Conservation (phyloP, 164 flowering plant species). For the Malania oleifera region DNA sequence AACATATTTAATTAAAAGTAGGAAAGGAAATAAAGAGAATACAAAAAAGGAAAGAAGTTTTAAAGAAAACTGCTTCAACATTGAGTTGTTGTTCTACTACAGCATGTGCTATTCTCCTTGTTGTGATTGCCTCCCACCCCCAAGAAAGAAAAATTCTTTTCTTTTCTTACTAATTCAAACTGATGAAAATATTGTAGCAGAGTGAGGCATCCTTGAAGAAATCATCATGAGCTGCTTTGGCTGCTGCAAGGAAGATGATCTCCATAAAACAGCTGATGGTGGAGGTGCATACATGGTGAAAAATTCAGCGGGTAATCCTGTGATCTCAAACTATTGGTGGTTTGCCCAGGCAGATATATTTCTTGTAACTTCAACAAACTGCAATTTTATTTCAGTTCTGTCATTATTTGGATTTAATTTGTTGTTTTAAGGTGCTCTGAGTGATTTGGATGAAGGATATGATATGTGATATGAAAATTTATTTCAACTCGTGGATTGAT, state of each 20-base stretch:
- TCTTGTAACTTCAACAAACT: not conserved
- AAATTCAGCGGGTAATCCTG: slow-evolving; percentile 43
- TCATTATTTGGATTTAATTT: not conserved
- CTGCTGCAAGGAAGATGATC: slow-evolving; percentile 62
- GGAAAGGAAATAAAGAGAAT: too few species aligned
- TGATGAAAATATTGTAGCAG: slow-evolving; percentile 2
- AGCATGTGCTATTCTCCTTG: too few species aligned
- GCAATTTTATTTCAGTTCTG: not conserved
- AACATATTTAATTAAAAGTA: too few species aligned
- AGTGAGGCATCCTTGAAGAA: slow-evolving; percentile 6
- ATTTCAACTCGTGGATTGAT: too few species aligned
- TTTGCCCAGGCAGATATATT: too few species aligned
- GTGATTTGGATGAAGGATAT: too few species aligned
- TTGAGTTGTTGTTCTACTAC: too few species aligned
- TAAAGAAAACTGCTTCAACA: too few species aligned
- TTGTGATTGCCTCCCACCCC: too few species aligned
- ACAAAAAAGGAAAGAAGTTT: too few species aligned
- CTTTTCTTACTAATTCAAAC: not conserved
- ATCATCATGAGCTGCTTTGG: slow-evolving; percentile 68
- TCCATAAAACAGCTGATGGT: slow-evolving; percentile 37
- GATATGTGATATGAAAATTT: too few species aligned
- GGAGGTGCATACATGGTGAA: slow-evolving; percentile 38
- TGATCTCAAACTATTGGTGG: not conserved
- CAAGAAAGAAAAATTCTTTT: too few species aligned
- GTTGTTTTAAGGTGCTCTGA: not conserved